Percentiles rank a stretch among this genome's conserved stretches.
These are phyloP conservation scores for Cladophialophora exuberans DNA, from an alignment of 2,329 filamentous ascomycete genomes.

Conservation along the genomic window DNA sequence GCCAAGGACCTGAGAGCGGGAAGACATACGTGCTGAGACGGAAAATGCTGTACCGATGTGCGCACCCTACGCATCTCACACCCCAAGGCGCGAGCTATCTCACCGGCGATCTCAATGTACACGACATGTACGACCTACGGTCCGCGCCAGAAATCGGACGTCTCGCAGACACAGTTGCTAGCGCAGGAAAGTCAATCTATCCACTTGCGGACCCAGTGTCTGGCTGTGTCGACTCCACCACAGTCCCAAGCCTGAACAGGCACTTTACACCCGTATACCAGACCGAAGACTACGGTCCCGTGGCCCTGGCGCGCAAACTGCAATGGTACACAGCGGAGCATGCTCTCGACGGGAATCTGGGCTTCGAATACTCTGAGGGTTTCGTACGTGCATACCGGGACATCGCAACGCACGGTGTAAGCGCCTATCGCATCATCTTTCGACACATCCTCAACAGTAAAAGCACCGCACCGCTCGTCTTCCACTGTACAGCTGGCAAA, in stretches of 20 bases:
- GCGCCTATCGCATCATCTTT: slow-evolving; percentile 62
- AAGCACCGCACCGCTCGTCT: slow-evolving; percentile 49
- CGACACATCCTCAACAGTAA: slow-evolving; percentile 53
- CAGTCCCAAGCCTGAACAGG: slow-evolving; percentile 53
- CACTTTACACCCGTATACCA: slow-evolving; percentile 70
- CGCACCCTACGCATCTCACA: slow-evolving; percentile 65
- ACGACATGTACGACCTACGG: slow-evolving; percentile 69
- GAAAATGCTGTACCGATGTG: slow-evolving; percentile 67
- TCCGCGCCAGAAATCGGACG: slow-evolving; percentile 49
- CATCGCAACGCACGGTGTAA: slow-evolving; percentile 64
- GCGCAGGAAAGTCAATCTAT: slow-evolving; percentile 31
- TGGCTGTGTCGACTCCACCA: slow-evolving; percentile 26
- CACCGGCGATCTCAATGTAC: slow-evolving; percentile 59
- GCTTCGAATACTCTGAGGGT: slow-evolving; percentile 44
- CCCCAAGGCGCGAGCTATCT: slow-evolving; percentile 57
- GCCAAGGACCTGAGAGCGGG: slow-evolving; percentile 11
- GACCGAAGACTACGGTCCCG: slow-evolving; percentile 61
- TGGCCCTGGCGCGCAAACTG: slow-evolving; percentile 64
- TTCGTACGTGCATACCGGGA: slow-evolving; percentile 70
- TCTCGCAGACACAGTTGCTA: slow-evolving; percentile 37
- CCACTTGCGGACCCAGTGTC: slow-evolving; percentile 24
- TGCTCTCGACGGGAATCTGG: slow-evolving; percentile 52
- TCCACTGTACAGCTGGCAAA: slow-evolving; percentile 79
- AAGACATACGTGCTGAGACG: slow-evolving; percentile 47
- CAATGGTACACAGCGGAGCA: slow-evolving; percentile 59